phyloP scores from a whole-genome alignment of 805 yeast genomes.

The Pichia insulana region DNA sequence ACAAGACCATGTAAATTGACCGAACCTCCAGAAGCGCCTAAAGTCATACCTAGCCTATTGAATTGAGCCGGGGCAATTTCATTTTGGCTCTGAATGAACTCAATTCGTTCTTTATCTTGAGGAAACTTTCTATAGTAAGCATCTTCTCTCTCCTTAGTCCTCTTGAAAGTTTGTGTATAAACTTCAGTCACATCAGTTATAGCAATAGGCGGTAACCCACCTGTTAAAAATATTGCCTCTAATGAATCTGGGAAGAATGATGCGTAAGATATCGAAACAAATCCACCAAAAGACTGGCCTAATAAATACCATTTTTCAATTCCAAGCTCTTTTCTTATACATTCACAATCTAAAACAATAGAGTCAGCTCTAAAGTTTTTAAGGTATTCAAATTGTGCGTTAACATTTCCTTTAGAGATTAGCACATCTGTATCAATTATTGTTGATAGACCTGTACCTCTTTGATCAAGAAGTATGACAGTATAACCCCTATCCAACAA shows the following conservation, averaged over 20 bases:
- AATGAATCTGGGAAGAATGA: constrained; percentile 24
- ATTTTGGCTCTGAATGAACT: constrained; percentile 24
- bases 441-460: constrained; percentile 53
- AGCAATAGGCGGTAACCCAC: constrained; percentile 50
- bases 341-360: constrained; percentile 43
- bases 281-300: constrained; percentile 23
- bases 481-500: constrained; percentile 16
- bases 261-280: constrained; percentile 9
- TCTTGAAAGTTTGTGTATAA: constrained; percentile 37
- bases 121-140: constrained; percentile 44
- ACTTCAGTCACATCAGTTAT: constrained; percentile 36
- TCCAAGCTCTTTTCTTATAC: constrained; percentile 30
- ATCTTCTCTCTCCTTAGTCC: constrained; percentile 39
- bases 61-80: constrained; percentile 43
- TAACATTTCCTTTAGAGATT: constrained; percentile 11
- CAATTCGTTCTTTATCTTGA: constrained; percentile 33
- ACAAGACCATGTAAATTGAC: constrained; percentile 39
- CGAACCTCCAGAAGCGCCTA: constrained; percentile 46
- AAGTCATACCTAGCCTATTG: constrained; percentile 42
- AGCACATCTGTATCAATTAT: constrained; percentile 32
- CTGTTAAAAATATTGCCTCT: constrained; percentile 40
- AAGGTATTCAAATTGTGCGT: constrained; percentile 31
- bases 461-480: constrained; percentile 40
- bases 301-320: constrained; percentile 38
- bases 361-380: constrained; percentile 44